Evolutionary conservation across 23 red algal genomes (phyloP).

Genomic region (Gracilaria vermiculophylla): DNA sequence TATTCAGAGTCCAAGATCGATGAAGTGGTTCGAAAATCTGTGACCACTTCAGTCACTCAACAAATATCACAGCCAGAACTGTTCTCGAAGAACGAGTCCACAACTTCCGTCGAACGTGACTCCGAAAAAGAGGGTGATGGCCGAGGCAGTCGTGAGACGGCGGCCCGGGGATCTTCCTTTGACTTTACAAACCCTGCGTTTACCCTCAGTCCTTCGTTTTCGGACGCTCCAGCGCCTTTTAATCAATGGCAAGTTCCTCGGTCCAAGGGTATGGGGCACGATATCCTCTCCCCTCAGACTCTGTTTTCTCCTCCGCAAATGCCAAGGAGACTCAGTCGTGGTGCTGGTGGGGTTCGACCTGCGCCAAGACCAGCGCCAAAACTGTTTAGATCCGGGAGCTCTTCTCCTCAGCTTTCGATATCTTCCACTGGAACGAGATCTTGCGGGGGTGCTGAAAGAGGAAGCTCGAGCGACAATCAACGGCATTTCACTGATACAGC

Average conservation of each 20-base stretch:
- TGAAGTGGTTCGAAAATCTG: conserved; percentile 28
- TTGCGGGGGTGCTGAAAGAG: not conserved
- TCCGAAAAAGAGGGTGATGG: not conserved
- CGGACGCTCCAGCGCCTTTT: conserved; percentile 31
- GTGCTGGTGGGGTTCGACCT: not conserved
- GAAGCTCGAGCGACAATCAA: not conserved
- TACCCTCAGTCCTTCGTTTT: conserved; percentile 25
- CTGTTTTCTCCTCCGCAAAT: conserved; percentile 53
- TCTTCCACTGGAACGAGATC: conserved; percentile 40
- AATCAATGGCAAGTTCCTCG: conserved; percentile 52
- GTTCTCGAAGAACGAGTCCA: not conserved
- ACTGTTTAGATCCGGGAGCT: conserved; percentile 21
- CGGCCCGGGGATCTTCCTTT: not conserved
- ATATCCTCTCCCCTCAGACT: conserved; percentile 33
- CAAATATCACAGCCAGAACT: conserved; percentile 17
- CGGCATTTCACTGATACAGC: not conserved
- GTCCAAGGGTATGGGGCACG: not conserved
- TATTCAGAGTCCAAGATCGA: conserved; percentile 16
- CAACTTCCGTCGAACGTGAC: not conserved
- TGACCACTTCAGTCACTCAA: conserved; percentile 34
- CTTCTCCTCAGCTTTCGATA: conserved; percentile 37
- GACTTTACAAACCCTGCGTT: conserved; percentile 42
- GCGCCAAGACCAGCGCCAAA: conserved; percentile 8
- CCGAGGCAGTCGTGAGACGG: not conserved
- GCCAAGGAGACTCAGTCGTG: conserved; percentile 35